Conservation (phyloP, 2,329 filamentous ascomycete genomes). For the Xylaria sp. region DNA sequence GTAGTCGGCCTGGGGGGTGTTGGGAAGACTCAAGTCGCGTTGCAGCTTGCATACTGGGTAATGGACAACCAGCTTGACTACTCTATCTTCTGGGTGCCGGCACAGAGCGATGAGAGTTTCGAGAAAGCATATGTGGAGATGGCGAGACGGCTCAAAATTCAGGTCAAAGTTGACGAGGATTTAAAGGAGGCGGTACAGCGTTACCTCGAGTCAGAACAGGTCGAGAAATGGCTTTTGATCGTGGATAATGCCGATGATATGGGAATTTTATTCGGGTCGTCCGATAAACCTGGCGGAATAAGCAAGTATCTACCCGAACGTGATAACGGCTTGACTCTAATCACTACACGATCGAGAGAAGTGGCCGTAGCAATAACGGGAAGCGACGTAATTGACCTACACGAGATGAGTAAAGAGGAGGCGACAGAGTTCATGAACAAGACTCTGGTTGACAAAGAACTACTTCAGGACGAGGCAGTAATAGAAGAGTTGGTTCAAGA, state of each 20-base stretch:
- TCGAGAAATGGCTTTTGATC: constrained; percentile 53
- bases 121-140: constrained; percentile 53
- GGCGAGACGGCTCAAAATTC: constrained; percentile 36
- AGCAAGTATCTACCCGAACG: constrained; percentile 49
- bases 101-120: constrained; percentile 51
- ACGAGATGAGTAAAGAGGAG: constrained; percentile 45
- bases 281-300: constrained; percentile 35
- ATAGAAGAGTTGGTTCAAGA: constrained; percentile 44
- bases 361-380: constrained; percentile 44
- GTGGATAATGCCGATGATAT: constrained; percentile 56
- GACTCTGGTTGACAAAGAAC: constrained; percentile 50
- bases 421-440: constrained; percentile 45
- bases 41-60: constrained; percentile 54
- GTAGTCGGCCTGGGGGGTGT: constrained; percentile 53
- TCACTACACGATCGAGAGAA: constrained; percentile 52
- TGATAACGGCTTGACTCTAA: constrained; percentile 48
- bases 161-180: constrained; percentile 12
- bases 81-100: constrained; percentile 58
- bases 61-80: constrained; percentile 49
- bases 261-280: constrained; percentile 40
- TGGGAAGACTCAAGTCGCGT: constrained; percentile 54
- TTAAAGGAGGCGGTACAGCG: constrained; percentile 31
- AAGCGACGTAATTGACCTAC: constrained; percentile 45
- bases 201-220: constrained; percentile 43
- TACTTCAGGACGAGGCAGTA: constrained; percentile 20